These are phyloP conservation scores for Phytophthora sp. DNA, from an alignment of 352 stramenopile genomes.

Conservation along the genomic window DNA sequence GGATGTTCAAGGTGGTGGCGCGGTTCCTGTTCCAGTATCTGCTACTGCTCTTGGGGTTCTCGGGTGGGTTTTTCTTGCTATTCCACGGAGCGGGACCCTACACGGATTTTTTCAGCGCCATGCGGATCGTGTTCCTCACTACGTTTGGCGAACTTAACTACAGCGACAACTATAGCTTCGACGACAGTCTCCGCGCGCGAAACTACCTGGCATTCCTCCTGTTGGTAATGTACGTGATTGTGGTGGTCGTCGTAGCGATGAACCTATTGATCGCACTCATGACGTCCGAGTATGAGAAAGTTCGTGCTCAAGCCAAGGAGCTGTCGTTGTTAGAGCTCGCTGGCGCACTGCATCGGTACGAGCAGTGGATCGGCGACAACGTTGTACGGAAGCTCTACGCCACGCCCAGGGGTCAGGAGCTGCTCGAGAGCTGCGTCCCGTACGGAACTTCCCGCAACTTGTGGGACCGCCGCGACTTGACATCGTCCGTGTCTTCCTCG, in stretches of 20 bases:
- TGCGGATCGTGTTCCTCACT: constrained; percentile 62
- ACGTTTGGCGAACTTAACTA: constrained; percentile 69
- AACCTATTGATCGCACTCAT: constrained; percentile 64
- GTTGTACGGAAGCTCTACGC: constrained; percentile 49
- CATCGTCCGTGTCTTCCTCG: constrained; percentile 39
- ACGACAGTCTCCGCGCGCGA: constrained; percentile 40
- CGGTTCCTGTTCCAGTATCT: constrained; percentile 65
- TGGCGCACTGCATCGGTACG: constrained; percentile 55
- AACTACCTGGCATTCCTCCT: constrained; percentile 54
- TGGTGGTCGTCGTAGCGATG: constrained; percentile 62
- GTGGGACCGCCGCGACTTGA: constrained; percentile 31
- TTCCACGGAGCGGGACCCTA: constrained; percentile 53
- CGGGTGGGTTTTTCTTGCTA: constrained; percentile 50
- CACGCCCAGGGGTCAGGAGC: constrained; percentile 35
- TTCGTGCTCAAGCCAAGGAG: constrained; percentile 60
- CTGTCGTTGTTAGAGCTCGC: constrained; percentile 53
- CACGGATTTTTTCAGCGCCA: constrained; percentile 50
- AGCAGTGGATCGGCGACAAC: constrained; percentile 52
- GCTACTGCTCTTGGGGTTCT: constrained; percentile 57
- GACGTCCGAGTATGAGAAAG: constrained; percentile 67
- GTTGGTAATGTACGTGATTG: constrained; percentile 56
- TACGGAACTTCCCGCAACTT: constrained; percentile 28
- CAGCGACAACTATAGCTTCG: constrained; percentile 55
- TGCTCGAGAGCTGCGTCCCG: constrained; percentile 39
- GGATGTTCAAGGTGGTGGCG: constrained; percentile 62